Base-by-base conservation (phyloP, 164 flowering plant species). In the Vitis riparia region DNA sequence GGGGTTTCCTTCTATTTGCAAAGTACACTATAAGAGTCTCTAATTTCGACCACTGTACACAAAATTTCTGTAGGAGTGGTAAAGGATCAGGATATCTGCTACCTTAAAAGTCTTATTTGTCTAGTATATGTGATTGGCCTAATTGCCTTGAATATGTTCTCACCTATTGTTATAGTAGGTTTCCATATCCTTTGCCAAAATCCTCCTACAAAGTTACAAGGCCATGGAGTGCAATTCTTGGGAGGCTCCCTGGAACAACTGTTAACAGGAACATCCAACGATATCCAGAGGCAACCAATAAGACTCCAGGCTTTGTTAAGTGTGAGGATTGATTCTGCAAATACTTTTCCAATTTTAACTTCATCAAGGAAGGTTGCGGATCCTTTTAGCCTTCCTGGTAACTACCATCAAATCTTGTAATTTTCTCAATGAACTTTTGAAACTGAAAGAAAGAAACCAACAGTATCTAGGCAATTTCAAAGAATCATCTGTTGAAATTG, bases 341-440 rank as follows among this genome's bases (percentile, higher is more conserved):
- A 1, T 92, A 90, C 80, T 92, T 92, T 74, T 87, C 96, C 78
- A 92, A 92, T 83, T 88, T 92, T 66, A 92, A 87, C 76, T 92
- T 90, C 68, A 72, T 89, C 12, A 87, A 81, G 63, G 97, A 92
- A 77, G 88, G 97, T 96, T 90, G 85, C 13, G 49, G 17, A 60
- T 53, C 13, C 8, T 53, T 66, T 44, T 3, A n/a, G 51, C 3
- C 59, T 37, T 60, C 2, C 51, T 47, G 30, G 11, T 29, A 8
- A 2, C 29, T 52, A 2, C 12, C 5, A 55, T 66, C 29, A 17
- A 23, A 23, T 23, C 27, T 23, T 23, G 2, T 23, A 23, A 23
- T 23, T 23, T 0, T 23, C 27, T 23, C 27, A 23, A 23, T 23
- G 0, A 23, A 23, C 27, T 23, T 23, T 23, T 23, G 27, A 23